Evolutionary conservation across 116 monocot genomes (phyloP).

Genomic region (Phalaenopsis hybrid): DNA sequence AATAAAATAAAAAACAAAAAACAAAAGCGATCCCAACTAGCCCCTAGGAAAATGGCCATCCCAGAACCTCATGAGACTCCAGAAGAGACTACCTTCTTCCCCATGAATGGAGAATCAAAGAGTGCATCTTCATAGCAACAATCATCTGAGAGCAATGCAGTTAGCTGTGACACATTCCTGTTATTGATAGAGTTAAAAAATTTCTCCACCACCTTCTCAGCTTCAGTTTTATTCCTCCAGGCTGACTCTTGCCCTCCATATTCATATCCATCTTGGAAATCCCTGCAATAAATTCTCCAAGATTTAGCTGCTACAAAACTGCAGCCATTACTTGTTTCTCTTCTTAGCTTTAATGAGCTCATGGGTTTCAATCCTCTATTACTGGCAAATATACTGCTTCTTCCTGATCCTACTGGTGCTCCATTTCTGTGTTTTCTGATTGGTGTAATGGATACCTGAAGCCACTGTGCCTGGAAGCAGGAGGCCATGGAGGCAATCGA

Average conservation of each 20-base stretch:
- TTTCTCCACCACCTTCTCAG: neutral
- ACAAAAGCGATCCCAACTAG: too few species aligned
- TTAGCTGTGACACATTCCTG: neutral
- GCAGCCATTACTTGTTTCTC: neutral
- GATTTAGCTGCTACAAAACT: neutral
- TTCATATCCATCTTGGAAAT: too few species aligned
- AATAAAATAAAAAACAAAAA: too few species aligned
- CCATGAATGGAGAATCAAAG: constrained; percentile 1
- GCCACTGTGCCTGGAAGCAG: neutral
- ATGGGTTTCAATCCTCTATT: neutral
- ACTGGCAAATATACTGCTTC: neutral
- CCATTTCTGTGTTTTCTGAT: neutral
- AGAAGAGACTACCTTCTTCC: neutral
- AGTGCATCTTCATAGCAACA: constrained; percentile 2
- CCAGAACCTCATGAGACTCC: neutral
- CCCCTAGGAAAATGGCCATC: too few species aligned
- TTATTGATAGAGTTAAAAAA: neutral
- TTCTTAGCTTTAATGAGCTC: neutral
- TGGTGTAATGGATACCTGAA: neutral
- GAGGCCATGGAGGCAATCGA: neutral
- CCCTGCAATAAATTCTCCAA: neutral
- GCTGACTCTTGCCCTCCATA: neutral
- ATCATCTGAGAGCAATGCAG: constrained; percentile 3
- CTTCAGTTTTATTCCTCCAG: neutral
- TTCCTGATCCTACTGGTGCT: neutral